A percentile compares a stretch with the other conserved stretches of the same genome.
These are phyloP conservation scores for Botryosphaeria dothidea DNA, from an alignment of 2,329 filamentous ascomycete species.

Conservation along the genomic window DNA sequence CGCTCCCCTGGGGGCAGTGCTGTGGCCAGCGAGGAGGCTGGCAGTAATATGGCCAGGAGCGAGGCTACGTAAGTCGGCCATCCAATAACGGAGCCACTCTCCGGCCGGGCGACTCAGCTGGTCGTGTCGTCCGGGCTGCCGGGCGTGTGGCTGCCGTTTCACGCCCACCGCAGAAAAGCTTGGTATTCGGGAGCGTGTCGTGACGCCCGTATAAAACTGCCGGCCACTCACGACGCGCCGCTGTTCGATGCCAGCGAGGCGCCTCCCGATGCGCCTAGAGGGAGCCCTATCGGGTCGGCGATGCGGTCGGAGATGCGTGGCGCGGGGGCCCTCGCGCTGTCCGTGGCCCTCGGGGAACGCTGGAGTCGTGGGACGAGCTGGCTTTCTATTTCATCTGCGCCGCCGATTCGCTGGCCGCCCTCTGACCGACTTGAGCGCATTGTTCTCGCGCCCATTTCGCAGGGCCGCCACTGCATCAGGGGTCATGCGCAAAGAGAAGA, in stretches of 20 bases:
- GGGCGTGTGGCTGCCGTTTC: slow-evolving; percentile 13
- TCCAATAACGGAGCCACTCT: neutral
- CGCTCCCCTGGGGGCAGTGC: neutral
- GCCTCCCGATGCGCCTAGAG: neutral
- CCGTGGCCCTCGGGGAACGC: neutral
- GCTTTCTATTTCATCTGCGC: neutral
- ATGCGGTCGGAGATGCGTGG: neutral
- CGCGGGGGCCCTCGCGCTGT: neutral
- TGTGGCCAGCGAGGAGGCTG: slow-evolving; percentile 1
- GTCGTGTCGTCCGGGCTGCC: neutral
- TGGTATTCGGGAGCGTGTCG: slow-evolving; percentile 6
- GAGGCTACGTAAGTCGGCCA: slow-evolving; percentile 9
- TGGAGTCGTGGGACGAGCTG: neutral
- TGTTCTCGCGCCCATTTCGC: neutral
- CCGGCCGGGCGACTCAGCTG: neutral
- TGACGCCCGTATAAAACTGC: neutral
- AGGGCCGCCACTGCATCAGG: neutral
- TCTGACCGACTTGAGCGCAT: slow-evolving; percentile 10
- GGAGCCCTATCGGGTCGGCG: neutral
- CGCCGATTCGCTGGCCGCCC: slow-evolving; percentile 3
- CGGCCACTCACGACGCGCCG: neutral
- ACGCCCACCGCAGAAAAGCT: slow-evolving; percentile 5
- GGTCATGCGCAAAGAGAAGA: neutral
- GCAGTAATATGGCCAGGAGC: slow-evolving; percentile 13
- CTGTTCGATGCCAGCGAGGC: neutral